Evolutionary conservation across 768 basidiomycete species (phyloP).

Genomic region (Collybia sordida): DNA sequence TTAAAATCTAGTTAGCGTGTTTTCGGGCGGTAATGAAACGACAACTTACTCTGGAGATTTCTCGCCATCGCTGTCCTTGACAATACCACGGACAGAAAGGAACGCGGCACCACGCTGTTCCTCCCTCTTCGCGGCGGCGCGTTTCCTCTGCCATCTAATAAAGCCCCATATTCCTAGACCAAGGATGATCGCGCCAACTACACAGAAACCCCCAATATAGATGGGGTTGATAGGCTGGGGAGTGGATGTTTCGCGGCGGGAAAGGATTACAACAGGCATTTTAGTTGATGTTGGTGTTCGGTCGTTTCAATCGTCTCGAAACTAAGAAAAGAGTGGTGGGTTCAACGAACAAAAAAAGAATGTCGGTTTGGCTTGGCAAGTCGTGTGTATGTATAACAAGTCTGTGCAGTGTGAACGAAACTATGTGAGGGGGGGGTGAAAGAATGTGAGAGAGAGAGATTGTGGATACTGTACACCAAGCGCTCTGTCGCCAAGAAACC

Average conservation of each 20-base stretch:
- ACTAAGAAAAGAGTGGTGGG: conserved; percentile 11
- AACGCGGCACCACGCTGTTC: conserved; percentile 40
- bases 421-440: too few species aligned
- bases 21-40: background rate
- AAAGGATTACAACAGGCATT: conserved; percentile 20
- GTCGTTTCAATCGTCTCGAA: background rate
- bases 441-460: background rate
- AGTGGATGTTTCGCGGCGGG: conserved; percentile 12
- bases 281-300: background rate
- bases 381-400: background rate
- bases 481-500: background rate
- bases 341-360: conserved; percentile 17
- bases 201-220: conserved; percentile 51
- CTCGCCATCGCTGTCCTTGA: conserved; percentile 31
- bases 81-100: conserved; percentile 47
- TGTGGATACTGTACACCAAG: too few species aligned
- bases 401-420: too few species aligned
- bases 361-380: conserved; percentile 8
- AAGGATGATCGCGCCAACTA: conserved; percentile 41
- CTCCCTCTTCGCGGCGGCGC: conserved; percentile 32
- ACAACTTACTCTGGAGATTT: conserved; percentile 10
- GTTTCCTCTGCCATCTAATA: conserved; percentile 41
- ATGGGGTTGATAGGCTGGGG: conserved; percentile 24
- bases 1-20: background rate
- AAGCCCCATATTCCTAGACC: conserved; percentile 41